A percentile compares a stretch with the other conserved stretches of the same genome.
phyloP scores from a whole-genome alignment of 2,329 filamentous ascomycete genomes.

The Laburnicola sp. region DNA sequence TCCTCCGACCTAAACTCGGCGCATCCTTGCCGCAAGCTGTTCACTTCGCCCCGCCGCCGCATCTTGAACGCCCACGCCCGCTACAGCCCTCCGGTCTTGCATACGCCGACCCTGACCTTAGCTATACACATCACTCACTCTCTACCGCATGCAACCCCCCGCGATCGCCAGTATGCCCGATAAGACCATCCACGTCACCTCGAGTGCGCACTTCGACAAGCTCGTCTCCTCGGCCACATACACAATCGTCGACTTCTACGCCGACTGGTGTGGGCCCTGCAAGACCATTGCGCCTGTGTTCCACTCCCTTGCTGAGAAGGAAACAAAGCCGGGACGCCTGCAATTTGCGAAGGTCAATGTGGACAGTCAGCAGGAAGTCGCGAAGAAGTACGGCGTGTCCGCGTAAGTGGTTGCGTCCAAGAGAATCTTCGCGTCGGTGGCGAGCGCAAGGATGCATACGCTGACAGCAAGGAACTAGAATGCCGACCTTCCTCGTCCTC shows the following conservation, averaged over 20 bases:
- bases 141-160: neutral
- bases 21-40: slow-evolving; percentile 28
- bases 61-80: neutral
- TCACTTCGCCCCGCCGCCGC: slow-evolving; percentile 15
- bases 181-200: slow-evolving; percentile 39
- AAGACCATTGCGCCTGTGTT: slow-evolving; percentile 57
- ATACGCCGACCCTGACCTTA: neutral
- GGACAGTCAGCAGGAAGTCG: slow-evolving; percentile 55
- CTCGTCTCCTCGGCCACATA: slow-evolving; percentile 41
- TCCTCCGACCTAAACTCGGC: slow-evolving; percentile 3
- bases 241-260: slow-evolving; percentile 57
- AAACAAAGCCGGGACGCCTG: slow-evolving; percentile 51
- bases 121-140: neutral
- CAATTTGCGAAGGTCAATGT: slow-evolving; percentile 61
- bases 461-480: too few species aligned
- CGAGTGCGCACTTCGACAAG: slow-evolving; percentile 40
- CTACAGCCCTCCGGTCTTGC: neutral
- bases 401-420: slow-evolving; percentile 41
- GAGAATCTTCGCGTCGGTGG: neutral
- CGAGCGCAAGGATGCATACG: too few species aligned
- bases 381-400: slow-evolving; percentile 53
- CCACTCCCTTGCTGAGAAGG: slow-evolving; percentile 55
- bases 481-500: slow-evolving; percentile 56
- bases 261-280: slow-evolving; percentile 62
- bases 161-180: slow-evolving; percentile 27